phyloP scores from a whole-genome alignment of 768 basidiomycete genomes.

The Glaciozyma martinii region DNA sequence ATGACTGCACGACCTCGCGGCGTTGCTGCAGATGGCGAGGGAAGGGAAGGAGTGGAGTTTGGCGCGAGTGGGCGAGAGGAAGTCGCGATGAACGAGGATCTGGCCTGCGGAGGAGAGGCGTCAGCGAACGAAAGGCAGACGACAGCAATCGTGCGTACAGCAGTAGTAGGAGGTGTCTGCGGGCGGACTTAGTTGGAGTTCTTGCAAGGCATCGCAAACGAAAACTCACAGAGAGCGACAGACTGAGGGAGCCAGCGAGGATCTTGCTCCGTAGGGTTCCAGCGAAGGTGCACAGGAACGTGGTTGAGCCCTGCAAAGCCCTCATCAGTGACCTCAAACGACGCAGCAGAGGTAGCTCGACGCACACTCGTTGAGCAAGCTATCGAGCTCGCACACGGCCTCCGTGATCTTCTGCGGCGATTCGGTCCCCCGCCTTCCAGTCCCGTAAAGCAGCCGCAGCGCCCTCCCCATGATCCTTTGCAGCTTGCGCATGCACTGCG shows the following conservation, averaged over 20 bases:
- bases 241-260: not conserved
- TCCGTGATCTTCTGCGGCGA: conserved; percentile 2
- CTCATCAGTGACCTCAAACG: not conserved
- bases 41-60: conserved; percentile 48
- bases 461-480: not conserved
- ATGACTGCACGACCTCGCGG: conserved; percentile 65
- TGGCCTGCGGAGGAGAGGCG: conserved; percentile 37
- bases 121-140: not conserved
- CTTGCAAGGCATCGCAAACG: not conserved
- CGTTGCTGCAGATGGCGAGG: conserved; percentile 69
- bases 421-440: not conserved
- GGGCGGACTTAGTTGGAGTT: not conserved
- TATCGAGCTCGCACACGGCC: conserved; percentile 14
- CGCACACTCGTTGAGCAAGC: conserved; percentile 15
- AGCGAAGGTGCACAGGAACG: conserved; percentile 19
- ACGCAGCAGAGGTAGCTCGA: not conserved
- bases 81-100: conserved; percentile 68
- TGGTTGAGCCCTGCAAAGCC: conserved; percentile 5
- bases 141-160: not conserved
- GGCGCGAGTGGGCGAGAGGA: conserved; percentile 44
- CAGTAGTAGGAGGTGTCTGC: not conserved
- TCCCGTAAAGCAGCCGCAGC: not conserved
- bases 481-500: conserved; percentile 3
- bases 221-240: not conserved
- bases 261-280: conserved; percentile 1